A percentile compares a stretch with the other conserved stretches of the same genome.
phyloP scores from a whole-genome alignment of 2,329 filamentous ascomycete genomes.

The Ophiocordyceps polyrhachis-furcata region DNA sequence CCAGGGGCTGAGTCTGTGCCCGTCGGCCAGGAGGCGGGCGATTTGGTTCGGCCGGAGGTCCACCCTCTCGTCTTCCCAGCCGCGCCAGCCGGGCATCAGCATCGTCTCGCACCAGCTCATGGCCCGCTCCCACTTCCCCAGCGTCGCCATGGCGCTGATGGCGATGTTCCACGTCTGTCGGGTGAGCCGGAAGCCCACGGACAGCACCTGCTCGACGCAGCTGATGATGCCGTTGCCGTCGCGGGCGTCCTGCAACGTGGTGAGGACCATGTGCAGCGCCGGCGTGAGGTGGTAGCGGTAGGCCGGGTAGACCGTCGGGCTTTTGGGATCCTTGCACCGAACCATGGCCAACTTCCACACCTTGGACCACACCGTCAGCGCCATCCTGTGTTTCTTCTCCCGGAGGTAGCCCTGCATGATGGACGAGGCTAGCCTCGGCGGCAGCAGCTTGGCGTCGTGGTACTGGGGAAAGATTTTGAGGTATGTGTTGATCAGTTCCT shows the following conservation, averaged over 20 bases:
- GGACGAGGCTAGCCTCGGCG: constrained; percentile 37
- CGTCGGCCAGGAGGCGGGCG: constrained; percentile 2
- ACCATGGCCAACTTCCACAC: constrained; percentile 33
- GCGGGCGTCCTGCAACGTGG: constrained; percentile 19
- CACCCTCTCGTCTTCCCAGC: constrained; percentile 33
- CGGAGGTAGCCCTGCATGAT: constrained; percentile 49
- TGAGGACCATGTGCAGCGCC: constrained; percentile 29
- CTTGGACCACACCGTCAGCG: constrained; percentile 48
- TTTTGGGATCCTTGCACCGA: constrained; percentile 7
- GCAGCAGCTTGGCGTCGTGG: constrained; percentile 17
- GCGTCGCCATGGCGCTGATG: constrained; percentile 45
- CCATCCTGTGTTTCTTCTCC: constrained; percentile 36
- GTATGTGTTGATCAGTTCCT: constrained; percentile 38
- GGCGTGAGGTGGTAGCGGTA: constrained; percentile 34
- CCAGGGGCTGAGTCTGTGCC: constrained; percentile 1
- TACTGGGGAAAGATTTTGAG: constrained; percentile 18
- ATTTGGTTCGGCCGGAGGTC: constrained; percentile 10
- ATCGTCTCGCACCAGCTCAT: constrained; percentile 57
- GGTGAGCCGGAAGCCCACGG: constrained; percentile 54
- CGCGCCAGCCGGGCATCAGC: constrained; percentile 63
- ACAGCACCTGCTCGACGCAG: constrained; percentile 35
- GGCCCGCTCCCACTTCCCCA: constrained; percentile 42
- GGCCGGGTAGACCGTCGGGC: constrained; percentile 18
- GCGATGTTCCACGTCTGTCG: constrained; percentile 67
- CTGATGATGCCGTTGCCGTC: constrained; percentile 27